These are phyloP conservation scores for Boechera divaricarpa DNA, from an alignment of 345 rosid genomes.

Conservation along the genomic window DNA sequence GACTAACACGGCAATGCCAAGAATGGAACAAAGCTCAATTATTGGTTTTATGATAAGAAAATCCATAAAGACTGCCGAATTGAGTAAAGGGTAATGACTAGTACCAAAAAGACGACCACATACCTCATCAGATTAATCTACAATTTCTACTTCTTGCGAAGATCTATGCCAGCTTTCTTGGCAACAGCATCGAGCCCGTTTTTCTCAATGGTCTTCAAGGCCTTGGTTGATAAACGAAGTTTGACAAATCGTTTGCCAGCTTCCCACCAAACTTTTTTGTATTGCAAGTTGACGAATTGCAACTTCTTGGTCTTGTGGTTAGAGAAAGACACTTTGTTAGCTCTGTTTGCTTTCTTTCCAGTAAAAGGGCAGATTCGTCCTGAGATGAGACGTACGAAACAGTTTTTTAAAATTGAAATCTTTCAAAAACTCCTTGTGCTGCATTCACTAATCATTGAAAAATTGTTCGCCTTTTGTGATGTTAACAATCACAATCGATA, in stretches of 20 bases:
- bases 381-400: slow-evolving; percentile 31
- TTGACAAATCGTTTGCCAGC: slow-evolving; percentile 78
- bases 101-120: neutral
- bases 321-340: slow-evolving; percentile 88
- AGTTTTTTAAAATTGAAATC: slow-evolving; percentile 11
- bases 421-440: neutral
- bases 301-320: slow-evolving; percentile 90
- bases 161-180: slow-evolving; percentile 83
- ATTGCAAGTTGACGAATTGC: slow-evolving; percentile 91
- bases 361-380: slow-evolving; percentile 92
- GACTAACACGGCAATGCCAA: neutral
- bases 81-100: slow-evolving; percentile 7
- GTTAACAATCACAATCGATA: neutral
- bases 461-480: too few relatives aligned
- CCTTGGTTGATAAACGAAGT: slow-evolving; percentile 74
- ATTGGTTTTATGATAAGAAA: neutral
- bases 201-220: slow-evolving; percentile 82
- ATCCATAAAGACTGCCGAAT: neutral
- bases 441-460: neutral
- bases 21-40: neutral
- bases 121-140: neutral
- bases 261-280: slow-evolving; percentile 95
- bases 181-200: slow-evolving; percentile 90
- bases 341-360: slow-evolving; percentile 89
- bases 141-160: slow-evolving; percentile 49